Evolutionary conservation across 2,329 filamentous ascomycete genomes (phyloP), one percentile per base, ranked within the genome.

Genomic region (Ophiostoma piceae): DNA sequence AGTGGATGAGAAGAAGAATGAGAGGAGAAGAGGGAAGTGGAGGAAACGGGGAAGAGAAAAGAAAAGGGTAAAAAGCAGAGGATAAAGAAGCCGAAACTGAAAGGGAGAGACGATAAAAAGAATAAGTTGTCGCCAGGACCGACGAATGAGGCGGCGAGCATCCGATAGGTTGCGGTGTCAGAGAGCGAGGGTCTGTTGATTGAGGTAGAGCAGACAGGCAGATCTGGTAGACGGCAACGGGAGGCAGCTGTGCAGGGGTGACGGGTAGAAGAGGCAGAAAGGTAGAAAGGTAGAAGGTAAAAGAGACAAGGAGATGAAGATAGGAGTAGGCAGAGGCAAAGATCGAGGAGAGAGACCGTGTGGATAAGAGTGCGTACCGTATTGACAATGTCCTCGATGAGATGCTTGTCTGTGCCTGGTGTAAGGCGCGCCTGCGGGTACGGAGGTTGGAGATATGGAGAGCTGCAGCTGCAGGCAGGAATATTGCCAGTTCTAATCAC

Each of bases 71-170:
- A 41, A 32, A 47, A 47, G 65, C 7, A 47, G 66, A 66, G 47
- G 54, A 32, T 37, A 47, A 60, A 41, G 39, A 69, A 22, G 19
- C 47, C 62, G 19, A 65, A 41, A 39, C 19, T 39, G 3, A 29
- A 22, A 39, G 35, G 32, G 16, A 37, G 11, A 66, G 35, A 65
- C 32, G 51, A 70, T 22, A 68, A 68, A 57, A 69, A 9, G 35
- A 37, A 67, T 37, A 65, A 64, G 66, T 22, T 37, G 62, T 22
- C 47, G 26, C 35, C 69, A 67, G 67, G 67, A 69, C 68, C 22
- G 68, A 69, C 70, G 67, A 74, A 71, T 70, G 54, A 73, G 70
- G 70, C 72, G 71, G 71, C 72, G 71, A 70, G 71, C 68, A 69
- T 70, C 73, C 72, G 73, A 73, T 72, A 73, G 73, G 73, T 68